phyloP scores from a whole-genome alignment of 1,284 basidiomycete species.

The Apiotrichum porosum region DNA sequence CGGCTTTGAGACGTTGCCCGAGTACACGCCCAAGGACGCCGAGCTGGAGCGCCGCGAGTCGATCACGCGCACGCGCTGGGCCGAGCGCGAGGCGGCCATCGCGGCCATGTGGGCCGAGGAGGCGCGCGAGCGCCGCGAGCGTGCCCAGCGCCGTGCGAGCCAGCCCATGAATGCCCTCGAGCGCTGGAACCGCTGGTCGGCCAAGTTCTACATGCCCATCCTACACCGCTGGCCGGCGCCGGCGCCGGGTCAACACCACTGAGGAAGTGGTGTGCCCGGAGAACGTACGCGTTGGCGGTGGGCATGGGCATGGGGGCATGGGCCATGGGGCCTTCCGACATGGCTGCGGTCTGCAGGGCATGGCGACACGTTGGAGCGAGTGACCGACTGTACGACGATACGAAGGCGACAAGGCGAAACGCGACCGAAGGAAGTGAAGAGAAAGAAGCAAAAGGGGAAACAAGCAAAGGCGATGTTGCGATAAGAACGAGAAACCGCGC shows the following conservation, averaged over 20 bases:
- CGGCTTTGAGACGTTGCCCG: neutral
- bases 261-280: too few relatives aligned
- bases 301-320: too few relatives aligned
- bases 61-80: neutral
- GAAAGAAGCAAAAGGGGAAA: too few relatives aligned
- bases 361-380: too few relatives aligned
- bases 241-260: neutral
- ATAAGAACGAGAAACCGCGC: too few relatives aligned
- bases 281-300: too few relatives aligned
- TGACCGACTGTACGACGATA: too few relatives aligned
- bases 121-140: slow-evolving; percentile 2
- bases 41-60: slow-evolving; percentile 1
- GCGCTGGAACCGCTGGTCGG: neutral
- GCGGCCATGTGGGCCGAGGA: neutral
- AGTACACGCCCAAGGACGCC: neutral
- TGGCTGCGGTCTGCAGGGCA: too few relatives aligned
- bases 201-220: slow-evolving; percentile 7
- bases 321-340: too few relatives aligned
- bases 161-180: neutral
- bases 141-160: neutral
- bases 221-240: neutral
- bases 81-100: neutral
- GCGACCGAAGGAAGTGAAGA: too few relatives aligned
- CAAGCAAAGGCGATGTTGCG: too few relatives aligned
- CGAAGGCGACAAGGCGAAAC: too few relatives aligned